Conservation (phyloP, 352 stramenopile genomes). For the Globisporangium nagaii region DNA sequence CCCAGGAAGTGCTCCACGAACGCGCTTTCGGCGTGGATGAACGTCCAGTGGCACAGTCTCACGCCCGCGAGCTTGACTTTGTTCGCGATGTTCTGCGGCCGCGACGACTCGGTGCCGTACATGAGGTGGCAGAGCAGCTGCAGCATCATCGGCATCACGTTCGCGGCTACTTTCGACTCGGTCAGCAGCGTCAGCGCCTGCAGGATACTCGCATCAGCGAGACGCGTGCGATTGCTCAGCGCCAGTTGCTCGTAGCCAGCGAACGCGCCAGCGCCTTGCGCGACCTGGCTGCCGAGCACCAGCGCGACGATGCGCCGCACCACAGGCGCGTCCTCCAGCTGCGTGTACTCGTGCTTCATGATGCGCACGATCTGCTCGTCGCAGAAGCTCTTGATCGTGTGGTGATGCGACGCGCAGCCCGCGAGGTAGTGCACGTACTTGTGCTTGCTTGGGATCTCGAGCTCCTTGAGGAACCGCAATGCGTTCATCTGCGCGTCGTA, state of each 20-base stretch:
- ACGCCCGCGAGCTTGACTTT: conserved; percentile 64
- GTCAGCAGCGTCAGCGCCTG: conserved; percentile 42
- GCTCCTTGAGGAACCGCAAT: conserved; percentile 58
- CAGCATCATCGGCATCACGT: conserved; percentile 55
- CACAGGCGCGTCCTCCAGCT: conserved; percentile 33
- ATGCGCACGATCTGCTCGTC: conserved; percentile 61
- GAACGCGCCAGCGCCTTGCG: conserved; percentile 29
- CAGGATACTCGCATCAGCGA: conserved; percentile 57
- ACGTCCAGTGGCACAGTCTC: conserved; percentile 51
- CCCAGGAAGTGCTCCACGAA: conserved; percentile 50
- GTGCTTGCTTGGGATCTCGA: conserved; percentile 24
- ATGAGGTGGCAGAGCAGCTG: conserved; percentile 75
- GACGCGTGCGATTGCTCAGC: conserved; percentile 40
- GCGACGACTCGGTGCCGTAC: conserved; percentile 47
- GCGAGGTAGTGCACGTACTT: conserved; percentile 53
- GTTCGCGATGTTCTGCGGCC: conserved; percentile 42
- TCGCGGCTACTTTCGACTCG: conserved; percentile 44
- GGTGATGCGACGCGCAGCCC: conserved; percentile 54
- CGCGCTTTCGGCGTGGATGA: conserved; percentile 35
- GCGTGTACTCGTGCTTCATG: conserved; percentile 48
- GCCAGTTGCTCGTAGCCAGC: conserved; percentile 29
- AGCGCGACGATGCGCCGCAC: conserved; percentile 42
- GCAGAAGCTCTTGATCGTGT: conserved; percentile 60
- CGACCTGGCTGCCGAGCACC: conserved; percentile 58
- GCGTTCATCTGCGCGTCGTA: conserved; percentile 56